These are phyloP conservation scores for Herpetomonas tarakana DNA, from an alignment of 208 protist genomes.

Conservation along the genomic window DNA sequence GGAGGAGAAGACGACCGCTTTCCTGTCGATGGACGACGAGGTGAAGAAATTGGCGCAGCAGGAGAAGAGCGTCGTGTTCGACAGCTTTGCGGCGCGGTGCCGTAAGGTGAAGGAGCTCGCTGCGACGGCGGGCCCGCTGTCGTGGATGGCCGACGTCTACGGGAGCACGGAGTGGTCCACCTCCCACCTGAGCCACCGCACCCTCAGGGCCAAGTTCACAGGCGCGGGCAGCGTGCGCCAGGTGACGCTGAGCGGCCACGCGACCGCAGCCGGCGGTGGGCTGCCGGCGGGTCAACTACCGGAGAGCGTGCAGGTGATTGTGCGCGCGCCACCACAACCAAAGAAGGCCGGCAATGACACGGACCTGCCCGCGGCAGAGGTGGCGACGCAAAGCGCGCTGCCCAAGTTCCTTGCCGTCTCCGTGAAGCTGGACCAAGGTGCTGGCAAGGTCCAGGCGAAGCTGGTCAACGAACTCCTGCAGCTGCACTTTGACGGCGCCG, in stretches of 20 bases:
- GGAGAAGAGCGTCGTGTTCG: background rate
- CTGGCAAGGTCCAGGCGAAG: slow-evolving; percentile 24
- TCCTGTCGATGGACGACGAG: background rate
- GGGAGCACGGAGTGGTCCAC: slow-evolving; percentile 14
- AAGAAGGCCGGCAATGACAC: background rate
- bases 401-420: slow-evolving; percentile 18
- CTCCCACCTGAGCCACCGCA: slow-evolving; percentile 5
- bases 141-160: slow-evolving; percentile 36
- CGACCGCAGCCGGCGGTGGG: background rate
- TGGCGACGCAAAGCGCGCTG: background rate
- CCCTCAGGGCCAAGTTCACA: background rate
- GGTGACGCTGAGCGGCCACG: background rate
- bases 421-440: slow-evolving; percentile 24
- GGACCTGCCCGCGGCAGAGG: background rate
- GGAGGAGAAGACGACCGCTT: background rate
- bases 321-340: background rate
- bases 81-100: background rate
- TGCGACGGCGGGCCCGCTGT: background rate
- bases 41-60: background rate
- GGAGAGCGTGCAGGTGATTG: background rate
- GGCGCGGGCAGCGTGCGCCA: background rate
- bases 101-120: background rate
- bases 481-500: slow-evolving; percentile 31
- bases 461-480: slow-evolving; percentile 30
- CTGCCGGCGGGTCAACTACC: background rate